These are phyloP conservation scores for Phalaenopsis equestris DNA, from an alignment of 106 monocot genomes.

Conservation along the genomic window DNA sequence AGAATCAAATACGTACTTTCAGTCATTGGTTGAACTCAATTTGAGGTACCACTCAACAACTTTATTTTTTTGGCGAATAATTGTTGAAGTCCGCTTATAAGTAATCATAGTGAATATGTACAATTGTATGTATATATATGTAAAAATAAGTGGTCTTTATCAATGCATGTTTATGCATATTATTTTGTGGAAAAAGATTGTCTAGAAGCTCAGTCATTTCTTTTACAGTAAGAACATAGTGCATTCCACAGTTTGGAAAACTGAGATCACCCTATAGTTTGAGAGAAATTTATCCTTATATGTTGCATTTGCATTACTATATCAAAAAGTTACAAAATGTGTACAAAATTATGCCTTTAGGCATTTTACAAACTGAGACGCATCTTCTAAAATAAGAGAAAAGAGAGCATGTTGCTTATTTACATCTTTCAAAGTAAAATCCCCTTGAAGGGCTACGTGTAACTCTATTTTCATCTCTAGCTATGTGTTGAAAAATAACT, in stretches of 20 bases:
- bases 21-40: slow-evolving; percentile 44
- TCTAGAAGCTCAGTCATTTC: neutral
- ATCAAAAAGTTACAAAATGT: too few relatives aligned
- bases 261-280: neutral
- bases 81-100: neutral
- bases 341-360: too few relatives aligned
- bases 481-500: too few relatives aligned
- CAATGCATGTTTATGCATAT: neutral
- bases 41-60: slow-evolving; percentile 35
- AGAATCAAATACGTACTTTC: slow-evolving; percentile 28
- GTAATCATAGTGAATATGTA: neutral
- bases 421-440: too few relatives aligned
- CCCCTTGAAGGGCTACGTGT: too few relatives aligned
- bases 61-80: neutral
- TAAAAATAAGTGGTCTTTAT: neutral
- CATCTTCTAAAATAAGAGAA: too few relatives aligned
- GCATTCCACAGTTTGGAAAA: neutral
- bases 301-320: too few relatives aligned
- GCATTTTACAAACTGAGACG: too few relatives aligned
- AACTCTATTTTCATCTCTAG: too few relatives aligned
- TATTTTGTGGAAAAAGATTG: neutral
- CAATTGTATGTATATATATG: neutral
- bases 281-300: neutral
- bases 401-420: too few relatives aligned
- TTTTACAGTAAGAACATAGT: neutral